phyloP scores from a whole-genome alignment of 1,284 basidiomycete species.

The Earliella scabrosa region DNA sequence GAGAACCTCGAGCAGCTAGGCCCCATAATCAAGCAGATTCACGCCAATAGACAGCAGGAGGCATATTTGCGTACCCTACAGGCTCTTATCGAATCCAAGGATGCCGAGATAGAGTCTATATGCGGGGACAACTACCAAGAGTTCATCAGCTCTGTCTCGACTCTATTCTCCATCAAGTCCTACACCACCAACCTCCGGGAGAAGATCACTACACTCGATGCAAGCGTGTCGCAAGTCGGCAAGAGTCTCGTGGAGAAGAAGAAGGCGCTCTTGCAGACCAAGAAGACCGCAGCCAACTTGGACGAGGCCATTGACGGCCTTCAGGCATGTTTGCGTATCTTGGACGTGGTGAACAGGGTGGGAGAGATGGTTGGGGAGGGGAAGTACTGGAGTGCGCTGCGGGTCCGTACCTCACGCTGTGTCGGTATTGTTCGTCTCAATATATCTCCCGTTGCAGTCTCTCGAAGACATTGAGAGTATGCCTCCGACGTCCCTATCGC shows the following conservation, averaged over 20 bases:
- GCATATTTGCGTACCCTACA: constrained; percentile 88
- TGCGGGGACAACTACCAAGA: constrained; percentile 98
- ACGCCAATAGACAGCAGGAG: constrained; percentile 90
- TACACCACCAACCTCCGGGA: constrained; percentile 84
- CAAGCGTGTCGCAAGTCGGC: constrained; percentile 79
- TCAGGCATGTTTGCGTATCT: constrained; percentile 88
- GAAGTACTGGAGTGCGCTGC: constrained; percentile 95
- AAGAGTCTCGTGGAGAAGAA: constrained; percentile 91
- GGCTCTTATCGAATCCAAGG: constrained; percentile 89
- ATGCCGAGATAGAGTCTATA: constrained; percentile 94
- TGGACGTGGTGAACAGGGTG: constrained; percentile 95
- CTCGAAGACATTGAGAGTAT: constrained; percentile 93
- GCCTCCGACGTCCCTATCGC: constrained; percentile 88
- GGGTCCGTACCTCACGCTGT: constrained; percentile 65
- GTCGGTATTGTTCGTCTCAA: constrained; percentile 28
- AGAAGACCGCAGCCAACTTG: constrained; percentile 90
- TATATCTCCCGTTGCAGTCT: constrained; percentile 58
- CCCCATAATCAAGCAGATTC: constrained; percentile 92
- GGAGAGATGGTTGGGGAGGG: constrained; percentile 91
- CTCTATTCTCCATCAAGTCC: constrained; percentile 92
- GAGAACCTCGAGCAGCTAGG: constrained; percentile 94
- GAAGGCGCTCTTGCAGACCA: constrained; percentile 84
- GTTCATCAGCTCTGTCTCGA: constrained; percentile 95
- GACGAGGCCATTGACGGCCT: constrained; percentile 96
- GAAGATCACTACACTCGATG: constrained; percentile 74